A percentile compares a stretch with the other conserved stretches of the same genome.
Evolutionary conservation across 2,329 filamentous ascomycete genomes (phyloP).

Genomic region (Xylariomycetidae sp.): DNA sequence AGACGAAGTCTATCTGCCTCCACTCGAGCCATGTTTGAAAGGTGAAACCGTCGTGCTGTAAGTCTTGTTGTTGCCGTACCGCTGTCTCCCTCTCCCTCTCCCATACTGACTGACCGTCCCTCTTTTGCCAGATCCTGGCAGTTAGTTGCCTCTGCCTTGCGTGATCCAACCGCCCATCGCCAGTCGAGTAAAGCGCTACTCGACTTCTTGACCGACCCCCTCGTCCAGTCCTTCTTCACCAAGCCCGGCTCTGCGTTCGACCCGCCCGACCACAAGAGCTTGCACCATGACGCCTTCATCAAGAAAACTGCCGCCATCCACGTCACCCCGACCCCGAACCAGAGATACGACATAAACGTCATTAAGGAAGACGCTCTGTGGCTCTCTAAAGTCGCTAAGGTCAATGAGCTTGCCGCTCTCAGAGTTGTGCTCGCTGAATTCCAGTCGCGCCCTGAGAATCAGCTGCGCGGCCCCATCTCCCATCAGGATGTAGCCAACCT

Average conservation of each 20-base stretch:
- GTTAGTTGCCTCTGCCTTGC: constrained; percentile 50
- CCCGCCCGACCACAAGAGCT: constrained; percentile 44
- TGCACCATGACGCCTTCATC: constrained; percentile 69
- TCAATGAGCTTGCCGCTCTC: constrained; percentile 79
- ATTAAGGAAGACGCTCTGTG: constrained; percentile 84
- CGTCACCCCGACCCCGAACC: constrained; percentile 62
- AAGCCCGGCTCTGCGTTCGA: constrained; percentile 66
- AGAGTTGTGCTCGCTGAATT: constrained; percentile 78
- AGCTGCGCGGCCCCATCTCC: constrained; percentile 68
- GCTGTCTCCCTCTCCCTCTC: too few species aligned
- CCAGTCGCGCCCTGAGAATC: constrained; percentile 71
- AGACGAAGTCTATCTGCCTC: constrained; percentile 73
- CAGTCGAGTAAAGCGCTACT: constrained; percentile 51
- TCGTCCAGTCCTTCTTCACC: constrained; percentile 64
- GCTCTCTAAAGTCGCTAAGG: constrained; percentile 71
- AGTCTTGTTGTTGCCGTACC: constrained; percentile 35
- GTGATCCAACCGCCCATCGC: constrained; percentile 53
- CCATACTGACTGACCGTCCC: constrained; percentile 13
- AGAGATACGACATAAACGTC: constrained; percentile 67
- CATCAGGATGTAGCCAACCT: constrained; percentile 74
- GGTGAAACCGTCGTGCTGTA: constrained; percentile 79
- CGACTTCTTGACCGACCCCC: constrained; percentile 66
- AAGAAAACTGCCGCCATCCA: constrained; percentile 85
- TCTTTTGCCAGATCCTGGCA: constrained; percentile 55
- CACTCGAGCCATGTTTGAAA: constrained; percentile 78